Evolutionary conservation across 2,329 filamentous ascomycete genomes (phyloP).

Genomic region (Sporothrix schenckii): DNA sequence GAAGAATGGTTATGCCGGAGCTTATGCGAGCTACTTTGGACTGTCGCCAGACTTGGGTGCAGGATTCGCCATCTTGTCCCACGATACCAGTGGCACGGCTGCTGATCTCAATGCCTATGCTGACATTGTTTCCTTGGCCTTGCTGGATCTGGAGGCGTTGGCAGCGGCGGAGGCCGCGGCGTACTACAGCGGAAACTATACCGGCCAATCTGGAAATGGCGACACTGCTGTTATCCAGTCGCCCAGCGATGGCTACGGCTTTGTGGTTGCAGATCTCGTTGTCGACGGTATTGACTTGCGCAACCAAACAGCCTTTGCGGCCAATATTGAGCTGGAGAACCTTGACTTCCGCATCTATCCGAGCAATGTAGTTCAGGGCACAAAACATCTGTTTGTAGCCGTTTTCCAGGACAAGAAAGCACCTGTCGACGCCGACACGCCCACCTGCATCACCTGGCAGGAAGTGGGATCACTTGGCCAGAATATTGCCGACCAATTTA

Average conservation of each 20-base stretch:
- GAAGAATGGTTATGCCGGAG: not conserved
- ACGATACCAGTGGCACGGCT: not conserved
- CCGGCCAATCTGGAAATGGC: not conserved
- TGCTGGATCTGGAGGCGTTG: not conserved
- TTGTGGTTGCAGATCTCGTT: not conserved
- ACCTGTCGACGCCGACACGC: not conserved
- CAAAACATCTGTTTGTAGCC: constrained; percentile 3
- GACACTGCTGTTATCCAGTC: not conserved
- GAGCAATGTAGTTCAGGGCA: not conserved
- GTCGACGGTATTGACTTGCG: constrained; percentile 11
- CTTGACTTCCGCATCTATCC: constrained; percentile 16
- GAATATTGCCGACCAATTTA: not conserved
- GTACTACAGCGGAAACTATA: constrained; percentile 8
- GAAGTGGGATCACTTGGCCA: not conserved
- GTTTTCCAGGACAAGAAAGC: constrained; percentile 2
- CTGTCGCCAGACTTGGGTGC: constrained; percentile 5
- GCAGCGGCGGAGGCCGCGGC: not conserved
- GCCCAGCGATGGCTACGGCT: not conserved
- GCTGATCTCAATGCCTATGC: constrained; percentile 7
- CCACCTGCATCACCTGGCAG: constrained; percentile 12
- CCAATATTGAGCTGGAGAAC: not conserved
- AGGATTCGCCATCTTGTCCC: constrained; percentile 2
- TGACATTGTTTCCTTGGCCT: constrained; percentile 1
- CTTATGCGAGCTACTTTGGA: constrained; percentile 8
- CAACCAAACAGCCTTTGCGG: not conserved